Percentiles rank a stretch among this genome's conserved stretches.
Conservation (phyloP, 495 filamentous ascomycete genomes). For the Tuber melanosporum region DNA sequence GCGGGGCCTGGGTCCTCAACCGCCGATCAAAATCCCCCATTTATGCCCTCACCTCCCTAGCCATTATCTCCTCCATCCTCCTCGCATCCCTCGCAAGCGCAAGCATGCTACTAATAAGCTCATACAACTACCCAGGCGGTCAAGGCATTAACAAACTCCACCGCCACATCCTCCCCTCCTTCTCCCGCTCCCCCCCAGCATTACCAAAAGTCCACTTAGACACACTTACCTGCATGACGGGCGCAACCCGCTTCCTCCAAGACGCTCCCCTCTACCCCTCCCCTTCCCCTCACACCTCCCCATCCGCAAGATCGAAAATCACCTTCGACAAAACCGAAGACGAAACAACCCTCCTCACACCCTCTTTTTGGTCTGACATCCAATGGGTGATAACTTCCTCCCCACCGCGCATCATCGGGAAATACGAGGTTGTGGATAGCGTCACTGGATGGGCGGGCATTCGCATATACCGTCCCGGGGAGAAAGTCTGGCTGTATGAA, state of each 20-base stretch:
- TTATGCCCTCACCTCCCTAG: conserved; percentile 51
- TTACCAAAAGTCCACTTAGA: conserved; percentile 63
- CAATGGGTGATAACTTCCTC: conserved; percentile 74
- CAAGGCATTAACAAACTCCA: conserved; percentile 58
- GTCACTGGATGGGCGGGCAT: conserved; percentile 68
- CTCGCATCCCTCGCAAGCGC: conserved; percentile 55
- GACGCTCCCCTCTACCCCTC: conserved; percentile 35
- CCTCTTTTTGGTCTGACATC: conserved; percentile 71
- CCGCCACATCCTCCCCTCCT: conserved; percentile 43
- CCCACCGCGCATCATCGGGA: conserved; percentile 53
- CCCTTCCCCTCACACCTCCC: conserved; percentile 12
- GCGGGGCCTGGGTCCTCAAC: conserved; percentile 67
- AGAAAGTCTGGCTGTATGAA: conserved; percentile 35
- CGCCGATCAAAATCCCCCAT: conserved; percentile 52
- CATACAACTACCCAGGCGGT: conserved; percentile 85
- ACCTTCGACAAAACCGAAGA: conserved; percentile 61
- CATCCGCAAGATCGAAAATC: conserved; percentile 36
- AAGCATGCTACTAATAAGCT: conserved; percentile 61
- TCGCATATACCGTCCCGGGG: conserved; percentile 55
- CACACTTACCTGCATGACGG: conserved; percentile 86
- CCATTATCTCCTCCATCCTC: conserved; percentile 54
- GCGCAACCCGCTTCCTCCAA: conserved; percentile 79
- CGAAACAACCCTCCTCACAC: conserved; percentile 49
- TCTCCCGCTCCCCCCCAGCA: background rate
- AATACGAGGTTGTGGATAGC: conserved; percentile 65